Evolutionary conservation across 2,329 filamentous ascomycete species (phyloP), one percentile per base, ranked within the genome.

Genomic region (Epichloe sibirici): DNA sequence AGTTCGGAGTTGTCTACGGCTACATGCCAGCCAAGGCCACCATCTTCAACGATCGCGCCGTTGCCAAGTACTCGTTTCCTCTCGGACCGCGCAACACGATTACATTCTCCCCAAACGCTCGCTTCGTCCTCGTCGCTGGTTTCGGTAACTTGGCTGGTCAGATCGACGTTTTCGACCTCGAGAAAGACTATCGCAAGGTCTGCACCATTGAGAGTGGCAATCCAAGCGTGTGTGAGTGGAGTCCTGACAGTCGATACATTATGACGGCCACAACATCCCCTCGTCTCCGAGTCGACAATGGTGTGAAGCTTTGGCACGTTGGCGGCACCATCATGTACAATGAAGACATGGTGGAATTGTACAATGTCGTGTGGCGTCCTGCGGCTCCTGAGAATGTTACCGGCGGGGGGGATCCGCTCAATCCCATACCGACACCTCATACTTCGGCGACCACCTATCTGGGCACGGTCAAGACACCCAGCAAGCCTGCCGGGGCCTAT

Each of bases 11-110:
- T 35, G 85, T 96, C 15, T 98, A 98, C 66, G 93, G 93, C 56
- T 97, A 88, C 70, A 97, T 96, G 90, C 93, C 93, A n/a, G 88
- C 93, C 52, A 97, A 97, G 78, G 93, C 91, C 3, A 96, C 91
- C 60, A 93, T 98, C 60, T 98, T 97, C 80, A 96, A 96, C 69
- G 81, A 86, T 62, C 85, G 88, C 57, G 93, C 88, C 57, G 79
- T 90, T 54, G 77, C 86, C 21, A 86, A 85, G 53, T 88, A 96
- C 71, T 88, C 79, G 55, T 96, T 98, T 71, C 82, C 89, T 49
- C 78, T 96, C 51, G 85, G 77, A 3, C 93, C 93, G 12, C 85
- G 93, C 63, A 98, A 98, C 72, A 97, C 91, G 49, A 93, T 97
- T 64, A 77, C 85, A 49, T 98, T 96, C 72, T 97, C 91, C 12